Conservation (phyloP, 2,329 filamentous ascomycete species). For the Penicillium crustosum region DNA sequence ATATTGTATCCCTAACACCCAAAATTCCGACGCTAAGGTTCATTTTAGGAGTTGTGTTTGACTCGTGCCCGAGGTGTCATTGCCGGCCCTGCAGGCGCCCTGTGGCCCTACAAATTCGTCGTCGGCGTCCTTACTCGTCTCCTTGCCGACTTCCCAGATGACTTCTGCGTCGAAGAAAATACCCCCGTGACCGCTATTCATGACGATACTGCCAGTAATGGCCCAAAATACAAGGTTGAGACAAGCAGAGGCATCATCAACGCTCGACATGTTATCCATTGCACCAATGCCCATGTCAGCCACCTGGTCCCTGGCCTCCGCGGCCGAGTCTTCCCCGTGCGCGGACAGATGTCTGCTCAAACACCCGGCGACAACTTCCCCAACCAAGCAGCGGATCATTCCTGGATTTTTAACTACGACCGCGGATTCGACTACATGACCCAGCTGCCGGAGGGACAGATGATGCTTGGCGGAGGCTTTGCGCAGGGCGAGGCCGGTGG, state of each 20-base stretch:
- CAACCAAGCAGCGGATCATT: slow-evolving; percentile 38
- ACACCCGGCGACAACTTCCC: slow-evolving; percentile 32
- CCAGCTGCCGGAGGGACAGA: slow-evolving; percentile 47
- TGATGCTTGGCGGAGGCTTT: slow-evolving; percentile 59
- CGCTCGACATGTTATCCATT: slow-evolving; percentile 56
- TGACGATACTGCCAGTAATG: neutral
- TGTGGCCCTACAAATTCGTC: slow-evolving; percentile 38
- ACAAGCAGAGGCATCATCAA: slow-evolving; percentile 49
- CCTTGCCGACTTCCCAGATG: slow-evolving; percentile 34
- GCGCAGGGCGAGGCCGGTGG: slow-evolving; percentile 46
- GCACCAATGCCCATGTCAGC: slow-evolving; percentile 56
- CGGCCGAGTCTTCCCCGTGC: slow-evolving; percentile 40
- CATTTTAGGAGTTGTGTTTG: slow-evolving; percentile 27
- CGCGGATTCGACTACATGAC: slow-evolving; percentile 55
- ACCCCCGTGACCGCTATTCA: slow-evolving; percentile 21
- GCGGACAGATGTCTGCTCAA: slow-evolving; percentile 47
- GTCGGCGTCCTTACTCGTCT: slow-evolving; percentile 24
- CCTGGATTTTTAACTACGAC: slow-evolving; percentile 54
- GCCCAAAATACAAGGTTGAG: slow-evolving; percentile 41
- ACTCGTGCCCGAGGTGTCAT: slow-evolving; percentile 26
- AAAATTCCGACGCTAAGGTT: neutral
- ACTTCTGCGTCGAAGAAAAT: slow-evolving; percentile 28
- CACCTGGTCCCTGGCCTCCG: slow-evolving; percentile 52
- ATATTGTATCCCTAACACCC: neutral
- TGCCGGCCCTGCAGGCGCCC: slow-evolving; percentile 28